Evolutionary conservation across 805 yeast species (phyloP).

Genomic region (Spathaspora sp.): DNA sequence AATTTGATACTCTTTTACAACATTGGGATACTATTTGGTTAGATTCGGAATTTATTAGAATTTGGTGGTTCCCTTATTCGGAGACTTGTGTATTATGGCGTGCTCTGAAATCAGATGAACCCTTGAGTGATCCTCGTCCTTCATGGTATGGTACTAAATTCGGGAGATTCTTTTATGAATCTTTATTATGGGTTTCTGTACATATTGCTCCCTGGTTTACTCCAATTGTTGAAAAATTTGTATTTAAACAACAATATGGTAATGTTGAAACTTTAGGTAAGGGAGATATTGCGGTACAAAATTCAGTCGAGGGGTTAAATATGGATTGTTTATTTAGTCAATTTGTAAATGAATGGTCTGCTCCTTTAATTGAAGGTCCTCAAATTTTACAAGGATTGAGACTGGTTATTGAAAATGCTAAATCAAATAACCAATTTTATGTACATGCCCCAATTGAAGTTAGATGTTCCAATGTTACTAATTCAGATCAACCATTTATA

Average conservation of each 20-base stretch:
- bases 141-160: constrained; percentile 83
- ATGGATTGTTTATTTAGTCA: constrained; percentile 96
- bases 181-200: constrained; percentile 75
- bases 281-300: constrained; percentile 68
- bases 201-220: constrained; percentile 71
- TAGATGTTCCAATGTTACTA: constrained; percentile 83
- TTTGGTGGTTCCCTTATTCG: constrained; percentile 98
- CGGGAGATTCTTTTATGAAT: constrained; percentile 79
- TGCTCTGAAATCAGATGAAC: constrained; percentile 71
- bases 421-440: constrained; percentile 56
- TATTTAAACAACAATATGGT: constrained; percentile 83
- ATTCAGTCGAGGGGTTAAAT: constrained; percentile 81
- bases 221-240: constrained; percentile 80
- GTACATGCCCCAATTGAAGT: constrained; percentile 97
- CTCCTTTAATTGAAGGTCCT: constrained; percentile 78
- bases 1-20: constrained; percentile 66
- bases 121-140: constrained; percentile 57
- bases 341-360: constrained; percentile 96
- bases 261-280: constrained; percentile 58
- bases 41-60: constrained; percentile 82
- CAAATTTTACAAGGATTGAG: constrained; percentile 64
- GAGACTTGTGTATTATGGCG: constrained; percentile 87
- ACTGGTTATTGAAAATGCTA: constrained; percentile 59
- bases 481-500: constrained; percentile 33
- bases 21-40: constrained; percentile 83